A percentile compares a stretch with the other conserved stretches of the same genome.
Conservation (phyloP, 2,329 filamentous ascomycete genomes). For the Teratosphaeria destructans region DNA sequence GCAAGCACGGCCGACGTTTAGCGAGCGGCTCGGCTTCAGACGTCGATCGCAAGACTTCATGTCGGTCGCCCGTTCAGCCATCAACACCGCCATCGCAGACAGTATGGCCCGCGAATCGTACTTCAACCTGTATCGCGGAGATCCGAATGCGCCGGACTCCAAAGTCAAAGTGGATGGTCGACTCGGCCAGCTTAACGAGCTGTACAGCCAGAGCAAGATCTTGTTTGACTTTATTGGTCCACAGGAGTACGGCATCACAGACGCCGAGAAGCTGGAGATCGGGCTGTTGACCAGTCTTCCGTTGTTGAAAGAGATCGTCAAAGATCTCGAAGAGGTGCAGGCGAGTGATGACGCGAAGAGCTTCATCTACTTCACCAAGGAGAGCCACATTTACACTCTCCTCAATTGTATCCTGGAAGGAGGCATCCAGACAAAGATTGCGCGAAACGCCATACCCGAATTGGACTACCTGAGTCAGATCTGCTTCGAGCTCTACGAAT, state of each 20-base stretch:
- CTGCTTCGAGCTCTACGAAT: constrained; percentile 95
- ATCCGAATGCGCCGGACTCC: constrained; percentile 36
- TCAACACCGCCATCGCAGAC: constrained; percentile 15
- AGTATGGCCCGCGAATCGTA: constrained; percentile 51
- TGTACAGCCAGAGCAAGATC: constrained; percentile 89
- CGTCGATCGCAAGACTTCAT: constrained; percentile 39
- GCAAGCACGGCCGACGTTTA: constrained; percentile 19
- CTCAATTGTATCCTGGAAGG: constrained; percentile 97
- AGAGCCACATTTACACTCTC: constrained; percentile 96
- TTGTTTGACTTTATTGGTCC: constrained; percentile 97
- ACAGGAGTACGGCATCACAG: constrained; percentile 93
- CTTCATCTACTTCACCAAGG: constrained; percentile 99
- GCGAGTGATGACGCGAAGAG: constrained; percentile 87
- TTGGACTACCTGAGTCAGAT: constrained; percentile 96
- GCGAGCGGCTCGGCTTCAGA: constrained; percentile 43
- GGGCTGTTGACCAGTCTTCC: constrained; percentile 88
- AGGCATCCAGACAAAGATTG: constrained; percentile 93
- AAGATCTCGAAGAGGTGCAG: constrained; percentile 93
- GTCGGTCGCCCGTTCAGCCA: constrained; percentile 8
- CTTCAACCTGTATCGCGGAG: constrained; percentile 81
- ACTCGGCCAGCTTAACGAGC: constrained; percentile 77
- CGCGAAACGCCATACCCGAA: constrained; percentile 87
- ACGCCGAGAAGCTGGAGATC: constrained; percentile 96
- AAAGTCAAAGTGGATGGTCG: constrained; percentile 75
- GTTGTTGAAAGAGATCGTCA: constrained; percentile 89